Base-by-base conservation (phyloP, 2,329 filamentous ascomycete species). In the Alternaria solani region DNA sequence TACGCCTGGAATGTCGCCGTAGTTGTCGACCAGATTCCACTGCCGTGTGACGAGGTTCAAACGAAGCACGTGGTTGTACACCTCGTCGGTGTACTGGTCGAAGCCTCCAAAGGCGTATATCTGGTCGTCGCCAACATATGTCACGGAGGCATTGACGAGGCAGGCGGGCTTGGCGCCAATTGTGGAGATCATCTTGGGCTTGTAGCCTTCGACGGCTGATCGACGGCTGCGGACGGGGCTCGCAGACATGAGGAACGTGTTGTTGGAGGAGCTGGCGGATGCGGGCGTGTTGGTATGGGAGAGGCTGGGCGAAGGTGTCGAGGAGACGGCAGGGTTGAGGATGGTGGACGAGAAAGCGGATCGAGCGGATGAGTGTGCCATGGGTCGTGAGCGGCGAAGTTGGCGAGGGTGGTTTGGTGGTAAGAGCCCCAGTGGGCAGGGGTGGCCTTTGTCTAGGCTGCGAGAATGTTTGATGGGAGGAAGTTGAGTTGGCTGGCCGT, bases 51-150 rank as follows among this genome's bases (percentile, higher is more conserved):
- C 85, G 64, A 99, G 86, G 77, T 99, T 94, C 52, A 99, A 82
- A 71, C 89, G 90, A 65, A 99, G 84, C 42, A 99, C 95, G 81
- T 99, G 95, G 75, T 99, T 99, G 81, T 99, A 99, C 18, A 99
- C 90, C 82, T 99, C 95, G 78, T 99, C 95, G 0, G 95, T 99
- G 76, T 97, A 98, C 79, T 98, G 94, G 76, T 99, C 95, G 75
- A 99, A 99, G 18, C 95, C 95, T 43, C 95, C 95, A 83, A 99
- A 99, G 11, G 94, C 95, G 80, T 96, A 98, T 71, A 99, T 98
- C 79, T 95, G 89, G 77, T 98, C 95, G 81, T 97, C 95, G 61
- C 94, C 94, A 74, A 95, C 97, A 78, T 97, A 97, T n/a, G 95
- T 99, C 62, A 98, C 94, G 1, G 95, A 98, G 53, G 95, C 95